phyloP scores from a whole-genome alignment of 208 protist species.

The Naegleria lovaniensis region DNA sequence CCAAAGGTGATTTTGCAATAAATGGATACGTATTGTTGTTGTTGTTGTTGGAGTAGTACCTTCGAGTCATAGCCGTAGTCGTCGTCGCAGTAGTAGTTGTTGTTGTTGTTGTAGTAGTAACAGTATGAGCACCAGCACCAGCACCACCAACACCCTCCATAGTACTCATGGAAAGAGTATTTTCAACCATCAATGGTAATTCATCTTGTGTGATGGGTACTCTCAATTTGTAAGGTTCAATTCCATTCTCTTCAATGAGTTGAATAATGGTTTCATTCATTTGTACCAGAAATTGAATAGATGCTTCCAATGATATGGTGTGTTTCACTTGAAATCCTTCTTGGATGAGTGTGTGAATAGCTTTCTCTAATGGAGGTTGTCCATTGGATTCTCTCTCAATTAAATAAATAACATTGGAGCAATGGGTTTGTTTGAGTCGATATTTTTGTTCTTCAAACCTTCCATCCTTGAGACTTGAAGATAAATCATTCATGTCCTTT shows the following conservation, averaged over 20 bases:
- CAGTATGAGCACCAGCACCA: no score
- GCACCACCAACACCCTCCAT: no score
- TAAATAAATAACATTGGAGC: conserved; percentile 40
- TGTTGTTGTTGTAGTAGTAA: no score
- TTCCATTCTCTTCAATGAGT: not conserved
- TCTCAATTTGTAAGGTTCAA: not conserved
- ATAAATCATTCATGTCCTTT: conserved; percentile 42
- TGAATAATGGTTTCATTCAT: not conserved
- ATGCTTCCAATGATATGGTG: not conserved
- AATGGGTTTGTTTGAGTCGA: conserved; percentile 32
- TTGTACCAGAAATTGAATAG: not conserved
- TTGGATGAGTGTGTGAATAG: not conserved
- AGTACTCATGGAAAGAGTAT: no score
- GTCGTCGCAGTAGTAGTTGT: no score
- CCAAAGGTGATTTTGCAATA: no score
- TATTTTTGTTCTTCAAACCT: conserved; percentile 48
- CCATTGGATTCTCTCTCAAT: conserved; percentile 30
- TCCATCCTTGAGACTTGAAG: conserved; percentile 37
- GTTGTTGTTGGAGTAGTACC: no score
- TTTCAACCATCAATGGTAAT: no score
- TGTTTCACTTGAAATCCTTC: not conserved
- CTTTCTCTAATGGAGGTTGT: not conserved
- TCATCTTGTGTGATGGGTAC: no score
- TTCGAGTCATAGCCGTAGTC: no score
- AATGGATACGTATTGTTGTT: no score